Base-by-base conservation (phyloP, 2,329 filamentous ascomycete species). In the Penicillium italicum region DNA sequence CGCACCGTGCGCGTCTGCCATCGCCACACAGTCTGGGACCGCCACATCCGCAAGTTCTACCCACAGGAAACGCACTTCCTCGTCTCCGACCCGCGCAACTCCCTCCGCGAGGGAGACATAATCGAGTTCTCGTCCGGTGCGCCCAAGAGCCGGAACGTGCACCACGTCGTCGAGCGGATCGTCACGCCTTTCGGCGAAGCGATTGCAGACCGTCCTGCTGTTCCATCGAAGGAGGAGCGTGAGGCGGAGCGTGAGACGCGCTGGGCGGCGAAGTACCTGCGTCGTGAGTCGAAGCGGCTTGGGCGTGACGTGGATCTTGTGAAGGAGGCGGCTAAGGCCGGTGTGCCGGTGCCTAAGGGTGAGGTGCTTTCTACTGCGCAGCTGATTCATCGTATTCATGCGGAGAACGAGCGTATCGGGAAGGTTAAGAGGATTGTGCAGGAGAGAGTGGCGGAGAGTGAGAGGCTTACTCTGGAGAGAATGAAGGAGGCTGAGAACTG, bases 121-220 rank as follows among this genome's bases (percentile, higher is more conserved):
- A 73, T 77, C 54, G 73, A 77, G 57, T 77, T 77, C 56, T 72
- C 73, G 51, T 75, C 72, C 8, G 75, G 74, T 1, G 68, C 63
- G 16, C 72, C 71, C 2, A 72, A 73, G 62, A 72, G 72, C 52
- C 69, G 71, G 12, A 63, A 62, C 22, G 74, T 77, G 46, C 64
- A 66, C 16, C 74, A 76, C 55, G 73, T 77, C 5, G 74, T 77
- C 12, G 74, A 77, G 59, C 64, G 72, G 10, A 77, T 77, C 49
- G 61, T 77, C 42, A 69, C 73, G 18, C 75, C 75, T 20, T 77
- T 77, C 55, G 75, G 71, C 1, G 49, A 51, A 3, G 55, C 62
- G 0, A 68, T 77, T 53, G 68, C 70, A 11, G 66, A 73, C 10
- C 67, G 75, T 22, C 74, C 74, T 43, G 46, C 69, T 34, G 69